Evolutionary conservation across 192 early-diverging fungal genomes (phyloP).

Genomic region (Fimicolochytrium jonesii): DNA sequence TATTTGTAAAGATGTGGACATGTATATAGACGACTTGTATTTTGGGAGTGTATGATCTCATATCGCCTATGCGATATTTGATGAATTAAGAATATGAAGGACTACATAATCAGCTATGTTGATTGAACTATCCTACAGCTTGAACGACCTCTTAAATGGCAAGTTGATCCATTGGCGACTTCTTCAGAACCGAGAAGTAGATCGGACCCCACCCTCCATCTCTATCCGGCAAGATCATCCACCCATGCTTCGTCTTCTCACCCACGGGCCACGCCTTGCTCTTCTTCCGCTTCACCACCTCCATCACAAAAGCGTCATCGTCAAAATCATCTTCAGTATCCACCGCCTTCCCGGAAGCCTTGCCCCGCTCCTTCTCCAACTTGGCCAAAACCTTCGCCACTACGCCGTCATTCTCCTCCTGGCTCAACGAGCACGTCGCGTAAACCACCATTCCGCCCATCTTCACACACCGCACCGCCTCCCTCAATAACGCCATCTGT

Average conservation of each 20-base stretch:
- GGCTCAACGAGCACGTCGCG: slow-evolving; percentile 49
- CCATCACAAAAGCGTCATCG: slow-evolving; percentile 6
- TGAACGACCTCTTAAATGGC: too few species aligned
- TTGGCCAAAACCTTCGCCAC: slow-evolving; percentile 41
- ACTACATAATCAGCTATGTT: too few species aligned
- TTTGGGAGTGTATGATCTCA: too few species aligned
- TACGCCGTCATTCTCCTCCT: slow-evolving; percentile 46
- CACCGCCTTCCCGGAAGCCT: too few species aligned
- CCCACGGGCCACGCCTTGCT: slow-evolving; percentile 38
- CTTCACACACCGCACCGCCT: slow-evolving; percentile 31
- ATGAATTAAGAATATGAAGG: too few species aligned
- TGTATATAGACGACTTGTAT: too few species aligned
- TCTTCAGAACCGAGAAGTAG: slow-evolving; percentile 40
- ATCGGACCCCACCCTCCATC: slow-evolving; percentile 51
- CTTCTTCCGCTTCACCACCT: too few species aligned
- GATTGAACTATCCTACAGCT: too few species aligned
- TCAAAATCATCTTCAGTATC: neutral
- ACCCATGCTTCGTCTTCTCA: slow-evolving; percentile 46
- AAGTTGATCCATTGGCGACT: too few species aligned
- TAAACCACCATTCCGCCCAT: slow-evolving; percentile 45
- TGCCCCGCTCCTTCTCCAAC: slow-evolving; percentile 28
- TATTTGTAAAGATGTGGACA: too few species aligned
- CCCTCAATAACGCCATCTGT: slow-evolving; percentile 34
- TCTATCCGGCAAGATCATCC: slow-evolving; percentile 52
- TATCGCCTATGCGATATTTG: too few species aligned